phyloP scores from a whole-genome alignment of 2,329 filamentous ascomycete species.

The Talaromyces sp. region DNA sequence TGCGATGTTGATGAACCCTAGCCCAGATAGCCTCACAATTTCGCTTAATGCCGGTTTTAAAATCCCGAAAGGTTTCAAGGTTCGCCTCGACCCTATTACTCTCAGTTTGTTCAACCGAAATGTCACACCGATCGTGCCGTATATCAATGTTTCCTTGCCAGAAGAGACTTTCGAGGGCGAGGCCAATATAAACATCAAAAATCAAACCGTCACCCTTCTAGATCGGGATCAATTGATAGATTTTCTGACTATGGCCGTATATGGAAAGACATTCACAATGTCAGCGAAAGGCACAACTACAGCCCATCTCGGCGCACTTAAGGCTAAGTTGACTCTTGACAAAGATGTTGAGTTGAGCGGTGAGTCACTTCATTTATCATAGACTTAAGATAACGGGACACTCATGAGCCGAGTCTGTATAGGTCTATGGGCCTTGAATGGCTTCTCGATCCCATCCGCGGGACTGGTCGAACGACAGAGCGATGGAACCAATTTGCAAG shows the following conservation, averaged over 20 bases:
- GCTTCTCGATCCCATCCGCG: neutral
- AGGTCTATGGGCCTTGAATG: neutral
- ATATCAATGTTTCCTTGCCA: neutral
- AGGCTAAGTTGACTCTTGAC: neutral
- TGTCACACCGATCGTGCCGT: neutral
- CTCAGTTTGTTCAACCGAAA: neutral
- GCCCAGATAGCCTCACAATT: neutral
- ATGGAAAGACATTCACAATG: neutral
- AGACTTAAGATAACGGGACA: neutral
- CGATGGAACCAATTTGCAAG: neutral
- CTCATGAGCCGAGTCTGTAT: neutral
- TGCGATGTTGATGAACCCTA: neutral
- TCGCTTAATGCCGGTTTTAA: neutral
- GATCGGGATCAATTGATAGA: neutral
- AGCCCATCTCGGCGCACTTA: neutral
- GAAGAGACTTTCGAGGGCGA: neutral
- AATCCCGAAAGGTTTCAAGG: neutral
- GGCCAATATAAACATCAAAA: neutral
- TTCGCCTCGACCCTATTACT: neutral
- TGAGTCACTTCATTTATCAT: neutral
- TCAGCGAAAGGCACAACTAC: neutral
- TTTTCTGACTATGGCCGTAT: neutral
- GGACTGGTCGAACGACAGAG: neutral
- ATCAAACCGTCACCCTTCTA: neutral
- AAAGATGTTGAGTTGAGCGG: neutral